phyloP scores from a whole-genome alignment of 352 stramenopile genomes.

The Phytopythium cucurbitacearum region DNA sequence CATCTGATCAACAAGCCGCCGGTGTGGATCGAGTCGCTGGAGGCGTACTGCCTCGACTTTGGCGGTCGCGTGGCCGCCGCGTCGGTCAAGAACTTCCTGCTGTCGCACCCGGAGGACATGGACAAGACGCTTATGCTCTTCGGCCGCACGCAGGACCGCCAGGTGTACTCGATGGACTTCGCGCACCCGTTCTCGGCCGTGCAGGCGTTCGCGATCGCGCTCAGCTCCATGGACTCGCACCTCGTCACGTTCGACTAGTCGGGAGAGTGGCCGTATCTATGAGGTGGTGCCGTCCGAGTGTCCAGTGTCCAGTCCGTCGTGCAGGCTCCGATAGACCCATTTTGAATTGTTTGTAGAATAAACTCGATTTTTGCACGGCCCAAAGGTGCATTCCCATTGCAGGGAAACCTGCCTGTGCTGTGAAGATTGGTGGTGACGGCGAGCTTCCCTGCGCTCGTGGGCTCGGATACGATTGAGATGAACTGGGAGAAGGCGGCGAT shows the following conservation, averaged over 20 bases:
- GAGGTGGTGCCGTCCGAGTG: not conserved
- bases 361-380: too few relatives aligned
- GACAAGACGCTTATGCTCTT: slow-evolving; percentile 87
- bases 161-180: slow-evolving; percentile 90
- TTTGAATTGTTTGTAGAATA: not conserved
- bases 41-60: slow-evolving; percentile 87
- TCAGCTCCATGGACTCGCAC: slow-evolving; percentile 88
- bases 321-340: not conserved
- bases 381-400: too few relatives aligned
- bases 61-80: slow-evolving; percentile 78
- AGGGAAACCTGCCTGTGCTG: too few relatives aligned
- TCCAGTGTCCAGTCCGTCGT: not conserved
- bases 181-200: slow-evolving; percentile 78
- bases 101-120: slow-evolving; percentile 80
- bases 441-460: slow-evolving; percentile 58
- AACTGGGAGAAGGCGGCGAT: slow-evolving; percentile 82
- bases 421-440: slow-evolving; percentile 17
- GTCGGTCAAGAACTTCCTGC: slow-evolving; percentile 87
- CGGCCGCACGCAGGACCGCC: slow-evolving; percentile 76
- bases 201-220: slow-evolving; percentile 82
- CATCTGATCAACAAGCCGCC: slow-evolving; percentile 86
- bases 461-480: slow-evolving; percentile 69
- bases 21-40: slow-evolving; percentile 84
- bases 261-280: slow-evolving; percentile 1
- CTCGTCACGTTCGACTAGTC: slow-evolving; percentile 82